phyloP scores from a whole-genome alignment of 2,329 filamentous ascomycete genomes.

The Mariannaea elegans region DNA sequence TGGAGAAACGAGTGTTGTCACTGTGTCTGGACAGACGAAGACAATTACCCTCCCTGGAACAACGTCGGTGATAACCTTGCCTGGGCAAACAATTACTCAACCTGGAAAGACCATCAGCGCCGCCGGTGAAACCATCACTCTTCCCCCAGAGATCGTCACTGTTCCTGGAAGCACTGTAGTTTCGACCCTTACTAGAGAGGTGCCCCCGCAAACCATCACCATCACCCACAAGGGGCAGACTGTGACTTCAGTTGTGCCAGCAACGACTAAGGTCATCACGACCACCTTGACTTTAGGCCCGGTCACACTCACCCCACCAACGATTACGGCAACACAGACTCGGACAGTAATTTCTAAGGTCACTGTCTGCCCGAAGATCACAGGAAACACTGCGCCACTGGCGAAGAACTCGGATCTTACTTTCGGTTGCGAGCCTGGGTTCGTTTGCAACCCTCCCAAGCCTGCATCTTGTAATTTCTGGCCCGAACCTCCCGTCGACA shows the following conservation, averaged over 20 bases:
- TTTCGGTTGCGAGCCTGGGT: conserved; percentile 64
- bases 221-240: conserved; percentile 43
- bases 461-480: conserved; percentile 61
- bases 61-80: conserved; percentile 10
- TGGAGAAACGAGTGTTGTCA: conserved; percentile 30
- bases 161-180: conserved; percentile 43
- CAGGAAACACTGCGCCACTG: conserved; percentile 46
- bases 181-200: conserved; percentile 43
- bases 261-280: conserved; percentile 41
- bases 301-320: conserved; percentile 41
- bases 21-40: conserved; percentile 20
- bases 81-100: conserved; percentile 5
- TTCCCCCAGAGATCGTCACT: conserved; percentile 32
- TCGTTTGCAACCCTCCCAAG: conserved; percentile 61
- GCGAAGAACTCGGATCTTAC: conserved; percentile 53
- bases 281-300: conserved; percentile 42
- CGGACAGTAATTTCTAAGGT: conserved; percentile 42
- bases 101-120: conserved; percentile 21
- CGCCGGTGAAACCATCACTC: conserved; percentile 26
- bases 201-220: conserved; percentile 43
- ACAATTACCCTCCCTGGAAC: conserved; percentile 38
- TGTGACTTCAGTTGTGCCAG: conserved; percentile 41
- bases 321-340: conserved; percentile 33
- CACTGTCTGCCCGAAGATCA: conserved; percentile 56
- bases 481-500: conserved; percentile 53